phyloP scores from a whole-genome alignment of 805 yeast genomes.

The Yamadazyma sp. region DNA sequence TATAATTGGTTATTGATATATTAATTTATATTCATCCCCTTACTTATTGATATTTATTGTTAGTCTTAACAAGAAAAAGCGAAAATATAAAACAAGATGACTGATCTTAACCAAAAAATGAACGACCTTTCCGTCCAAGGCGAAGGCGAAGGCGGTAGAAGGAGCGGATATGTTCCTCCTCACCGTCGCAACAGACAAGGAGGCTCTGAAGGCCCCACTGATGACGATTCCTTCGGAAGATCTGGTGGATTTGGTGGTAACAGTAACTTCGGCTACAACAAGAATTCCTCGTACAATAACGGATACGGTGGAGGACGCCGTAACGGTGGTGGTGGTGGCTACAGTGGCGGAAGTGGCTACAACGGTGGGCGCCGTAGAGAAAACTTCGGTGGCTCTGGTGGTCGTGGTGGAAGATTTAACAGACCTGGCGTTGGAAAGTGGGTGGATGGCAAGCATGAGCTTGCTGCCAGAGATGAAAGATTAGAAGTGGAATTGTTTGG shows the following conservation, averaged over 20 bases:
- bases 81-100: constrained; percentile 39
- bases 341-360: constrained; percentile 5
- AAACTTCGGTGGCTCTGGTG: constrained; percentile 27
- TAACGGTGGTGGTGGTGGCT: constrained; percentile 22
- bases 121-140: constrained; percentile 50
- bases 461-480: constrained; percentile 68
- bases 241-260: constrained; percentile 19
- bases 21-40: constrained; percentile 13
- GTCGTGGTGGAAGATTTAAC: constrained; percentile 33
- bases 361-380: constrained; percentile 23
- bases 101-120: constrained; percentile 59
- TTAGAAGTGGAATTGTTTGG: constrained; percentile 86
- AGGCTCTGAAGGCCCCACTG: constrained; percentile 15
- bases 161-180: constrained; percentile 62
- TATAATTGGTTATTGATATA: constrained; percentile 12
- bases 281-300: constrained; percentile 16
- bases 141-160: background rate
- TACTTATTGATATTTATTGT: constrained; percentile 4
- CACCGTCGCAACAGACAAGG: constrained; percentile 31
- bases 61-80: constrained; percentile 9
- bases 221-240: constrained; percentile 14
- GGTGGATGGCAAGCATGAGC: constrained; percentile 84
- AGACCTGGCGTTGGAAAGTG: constrained; percentile 73
- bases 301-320: constrained; percentile 17
- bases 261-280: constrained; percentile 16